These are phyloP conservation scores for Pseudogymnoascus verrucosus DNA, from an alignment of 2,329 filamentous ascomycete genomes.

Conservation along the genomic window DNA sequence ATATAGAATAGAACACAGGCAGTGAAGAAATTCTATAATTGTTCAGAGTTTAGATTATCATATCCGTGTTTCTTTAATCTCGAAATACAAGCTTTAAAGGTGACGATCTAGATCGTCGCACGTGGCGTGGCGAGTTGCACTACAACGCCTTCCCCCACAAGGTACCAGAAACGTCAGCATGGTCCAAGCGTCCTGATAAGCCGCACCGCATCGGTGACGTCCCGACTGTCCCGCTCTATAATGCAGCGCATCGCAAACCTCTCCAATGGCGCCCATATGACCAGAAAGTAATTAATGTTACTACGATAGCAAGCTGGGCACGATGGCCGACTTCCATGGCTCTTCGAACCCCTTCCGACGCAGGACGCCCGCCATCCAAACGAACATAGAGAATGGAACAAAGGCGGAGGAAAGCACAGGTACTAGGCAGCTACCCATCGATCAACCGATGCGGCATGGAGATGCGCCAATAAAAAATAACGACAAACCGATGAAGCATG, in stretches of 20 bases:
- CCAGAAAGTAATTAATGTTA: background rate
- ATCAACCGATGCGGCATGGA: constrained; percentile 10
- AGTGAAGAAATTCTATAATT: background rate
- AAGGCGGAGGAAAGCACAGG: background rate
- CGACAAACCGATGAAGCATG: constrained; percentile 54
- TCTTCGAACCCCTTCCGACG: constrained; percentile 29
- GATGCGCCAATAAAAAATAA: constrained; percentile 20
- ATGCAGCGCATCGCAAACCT: background rate
- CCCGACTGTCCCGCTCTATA: background rate
- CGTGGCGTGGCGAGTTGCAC: background rate
- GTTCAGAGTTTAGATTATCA: background rate
- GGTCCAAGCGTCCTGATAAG: constrained; percentile 5
- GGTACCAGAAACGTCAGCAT: constrained; percentile 2
- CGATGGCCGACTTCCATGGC: constrained; percentile 21
- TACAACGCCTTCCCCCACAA: background rate
- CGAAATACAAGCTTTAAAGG: constrained; percentile 1
- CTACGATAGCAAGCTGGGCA: constrained; percentile 12
- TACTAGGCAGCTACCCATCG: constrained; percentile 1
- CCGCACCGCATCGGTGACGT: background rate
- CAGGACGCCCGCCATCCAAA: constrained; percentile 5
- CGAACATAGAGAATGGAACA: background rate
- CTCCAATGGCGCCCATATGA: constrained; percentile 6
- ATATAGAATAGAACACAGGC: background rate
- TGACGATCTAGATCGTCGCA: background rate
- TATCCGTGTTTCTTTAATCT: background rate